Base-by-base conservation (phyloP, 208 protist species). In the Acanthamoeba lenticulata region DNA sequence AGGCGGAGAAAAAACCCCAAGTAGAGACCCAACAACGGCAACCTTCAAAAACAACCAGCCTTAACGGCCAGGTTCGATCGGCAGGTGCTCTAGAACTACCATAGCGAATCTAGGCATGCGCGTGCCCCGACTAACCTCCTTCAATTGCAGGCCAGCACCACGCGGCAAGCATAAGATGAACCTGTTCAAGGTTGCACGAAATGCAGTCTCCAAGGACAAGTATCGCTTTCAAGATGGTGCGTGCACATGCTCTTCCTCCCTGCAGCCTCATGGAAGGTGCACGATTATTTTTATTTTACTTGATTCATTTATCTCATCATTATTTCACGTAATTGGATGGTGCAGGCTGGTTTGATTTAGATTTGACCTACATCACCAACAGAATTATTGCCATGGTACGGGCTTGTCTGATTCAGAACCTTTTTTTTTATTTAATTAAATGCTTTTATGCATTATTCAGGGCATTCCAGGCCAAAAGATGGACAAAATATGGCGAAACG, bases 201-300 rank as follows among this genome's bases (percentile, higher is more conserved):
- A 91, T 72, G 85, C 85, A 1, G 97, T 98, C 24, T 97, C 96
- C 36, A 96, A 98, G 49, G 96, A 97, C 45, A 98, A 98, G 69
- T 88, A 96, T 27, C 96, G 97, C 62, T 98, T 97, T 95, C 94
- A 97, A 77, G 94, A 96, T 11, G 96, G 98, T 44, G 9, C 44
- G 44, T 42, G 6, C 60, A 69, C 60, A 13, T 0, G 9, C 49
- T 9, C 13, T 55, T 1, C 15, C 47, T 24, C 15, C 47, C 11
- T 55, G 47, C 21, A 24, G 47, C 1, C 47, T 9, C 47, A 67
- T 67, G 19, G 19, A 17, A n/a, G 21, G 15, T 0, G 2, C 29
- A 13, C 27, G 29, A 69, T 69, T 69, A 44, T 52, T 79, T 13
- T 13, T n/a, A 27, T 7, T 79, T 19, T 24, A 60, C 3, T 60